Conservation (phyloP, 805 yeast species). For the Metschnikowia colocasiae region DNA sequence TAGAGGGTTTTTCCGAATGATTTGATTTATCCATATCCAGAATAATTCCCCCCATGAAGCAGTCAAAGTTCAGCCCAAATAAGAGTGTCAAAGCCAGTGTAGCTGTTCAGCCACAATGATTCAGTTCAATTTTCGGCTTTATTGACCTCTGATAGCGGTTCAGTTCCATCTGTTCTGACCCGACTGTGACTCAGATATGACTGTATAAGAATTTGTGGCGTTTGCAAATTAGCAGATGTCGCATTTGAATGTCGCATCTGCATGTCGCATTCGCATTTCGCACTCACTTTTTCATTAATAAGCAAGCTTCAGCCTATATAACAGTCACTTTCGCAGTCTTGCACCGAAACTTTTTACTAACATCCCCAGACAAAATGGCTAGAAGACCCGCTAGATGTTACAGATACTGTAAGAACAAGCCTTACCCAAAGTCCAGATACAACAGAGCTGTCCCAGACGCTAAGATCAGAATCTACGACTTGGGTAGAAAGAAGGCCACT, state of each 20-base stretch:
- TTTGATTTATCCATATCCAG: no score
- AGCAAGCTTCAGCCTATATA: neutral
- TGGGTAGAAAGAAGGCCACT: slow-evolving; percentile 99
- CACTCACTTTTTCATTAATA: neutral
- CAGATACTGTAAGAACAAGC: slow-evolving; percentile 99
- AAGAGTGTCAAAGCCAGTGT: no score
- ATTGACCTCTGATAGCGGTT: no score
- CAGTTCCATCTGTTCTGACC: no score
- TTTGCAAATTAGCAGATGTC: neutral
- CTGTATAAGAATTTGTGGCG: no score
- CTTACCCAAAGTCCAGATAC: slow-evolving; percentile 99
- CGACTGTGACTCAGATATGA: no score
- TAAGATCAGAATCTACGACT: slow-evolving; percentile 97
- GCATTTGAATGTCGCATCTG: neutral
- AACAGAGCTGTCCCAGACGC: slow-evolving; percentile 99
- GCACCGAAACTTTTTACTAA: slow-evolving; percentile 21
- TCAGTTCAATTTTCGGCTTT: no score
- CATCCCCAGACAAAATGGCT: slow-evolving; percentile 75
- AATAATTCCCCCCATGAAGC: no score
- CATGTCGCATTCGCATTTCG: neutral
- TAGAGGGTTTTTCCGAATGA: no score
- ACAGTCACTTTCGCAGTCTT: neutral
- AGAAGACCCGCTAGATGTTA: slow-evolving; percentile 99
- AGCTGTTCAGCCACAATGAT: no score
- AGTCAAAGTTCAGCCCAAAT: no score